Conservation (phyloP, 1,284 basidiomycete species). For the Porogramme epimiltina region DNA sequence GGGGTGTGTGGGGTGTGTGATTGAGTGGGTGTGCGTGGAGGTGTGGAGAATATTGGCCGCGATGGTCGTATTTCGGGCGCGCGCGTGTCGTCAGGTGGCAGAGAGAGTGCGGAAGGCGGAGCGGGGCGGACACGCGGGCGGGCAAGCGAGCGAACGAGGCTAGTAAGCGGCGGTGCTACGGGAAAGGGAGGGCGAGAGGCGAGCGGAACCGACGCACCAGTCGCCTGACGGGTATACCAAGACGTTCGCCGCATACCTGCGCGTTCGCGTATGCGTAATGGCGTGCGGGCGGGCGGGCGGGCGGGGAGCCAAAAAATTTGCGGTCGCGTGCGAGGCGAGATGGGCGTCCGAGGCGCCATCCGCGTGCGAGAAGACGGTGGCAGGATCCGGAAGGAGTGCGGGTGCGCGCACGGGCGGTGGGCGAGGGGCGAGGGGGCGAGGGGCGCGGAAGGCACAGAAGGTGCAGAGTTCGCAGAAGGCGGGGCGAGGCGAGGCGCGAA, state of each 20-base stretch:
- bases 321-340: too few relatives aligned
- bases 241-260: constrained; percentile 79
- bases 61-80: neutral
- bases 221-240: constrained; percentile 78
- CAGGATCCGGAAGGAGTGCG: too few relatives aligned
- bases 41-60: too few relatives aligned
- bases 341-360: too few relatives aligned
- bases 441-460: neutral
- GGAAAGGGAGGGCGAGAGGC: neutral
- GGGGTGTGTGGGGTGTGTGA: too few relatives aligned
- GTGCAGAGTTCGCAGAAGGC: constrained; percentile 6
- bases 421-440: neutral
- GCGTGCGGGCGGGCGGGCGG: neutral
- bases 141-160: neutral
- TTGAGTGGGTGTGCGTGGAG: too few relatives aligned
- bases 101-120: too few relatives aligned
- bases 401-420: too few relatives aligned
- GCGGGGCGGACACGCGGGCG: neutral
- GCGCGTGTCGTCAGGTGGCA: neutral
- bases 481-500: neutral
- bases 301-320: constrained; percentile 5
- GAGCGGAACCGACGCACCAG: constrained; percentile 48
- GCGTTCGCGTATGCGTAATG: neutral
- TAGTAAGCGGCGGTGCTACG: neutral
- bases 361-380: too few relatives aligned